A percentile compares a stretch with the other conserved stretches of the same genome.
Conservation (phyloP, 306 rosid genomes). For the Trichosanthes cucumerina region DNA sequence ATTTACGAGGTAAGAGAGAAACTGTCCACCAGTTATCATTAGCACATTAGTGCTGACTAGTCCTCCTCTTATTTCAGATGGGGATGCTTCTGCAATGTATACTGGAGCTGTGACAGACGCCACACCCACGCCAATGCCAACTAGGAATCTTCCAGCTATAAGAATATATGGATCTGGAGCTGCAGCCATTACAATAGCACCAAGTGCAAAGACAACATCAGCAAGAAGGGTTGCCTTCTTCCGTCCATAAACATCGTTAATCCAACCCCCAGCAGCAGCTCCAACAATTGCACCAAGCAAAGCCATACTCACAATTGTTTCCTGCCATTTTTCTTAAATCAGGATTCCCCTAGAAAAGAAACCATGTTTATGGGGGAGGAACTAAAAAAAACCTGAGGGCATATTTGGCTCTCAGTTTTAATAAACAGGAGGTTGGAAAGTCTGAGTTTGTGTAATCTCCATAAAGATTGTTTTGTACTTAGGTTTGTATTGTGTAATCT, state of each 20-base stretch:
- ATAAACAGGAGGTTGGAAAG: neutral
- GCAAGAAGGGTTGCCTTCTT: conserved; percentile 73
- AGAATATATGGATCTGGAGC: conserved; percentile 65
- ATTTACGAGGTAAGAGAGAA: conserved; percentile 67
- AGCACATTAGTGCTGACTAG: conserved; percentile 71
- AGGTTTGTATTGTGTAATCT: no score
- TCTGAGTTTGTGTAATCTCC: neutral
- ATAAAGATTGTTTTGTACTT: neutral
- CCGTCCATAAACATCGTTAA: conserved; percentile 66
- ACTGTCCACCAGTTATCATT: conserved; percentile 79
- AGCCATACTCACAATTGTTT: conserved; percentile 91
- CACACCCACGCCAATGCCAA: conserved; percentile 63
- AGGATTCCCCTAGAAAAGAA: neutral
- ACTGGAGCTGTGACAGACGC: conserved; percentile 91
- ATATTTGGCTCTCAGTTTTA: neutral
- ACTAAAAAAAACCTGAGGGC: neutral
- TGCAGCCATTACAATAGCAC: conserved; percentile 62
- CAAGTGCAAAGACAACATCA: conserved; percentile 48
- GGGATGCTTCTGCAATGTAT: conserved; percentile 84
- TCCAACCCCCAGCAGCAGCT: conserved; percentile 77
- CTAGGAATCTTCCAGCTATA: conserved; percentile 59
- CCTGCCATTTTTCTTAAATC: conserved; percentile 32
- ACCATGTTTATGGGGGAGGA: neutral
- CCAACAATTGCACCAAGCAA: conserved; percentile 74
- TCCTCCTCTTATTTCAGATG: conserved; percentile 80